phyloP scores from a whole-genome alignment of 345 rosid species.

The Isatis tinctoria region DNA sequence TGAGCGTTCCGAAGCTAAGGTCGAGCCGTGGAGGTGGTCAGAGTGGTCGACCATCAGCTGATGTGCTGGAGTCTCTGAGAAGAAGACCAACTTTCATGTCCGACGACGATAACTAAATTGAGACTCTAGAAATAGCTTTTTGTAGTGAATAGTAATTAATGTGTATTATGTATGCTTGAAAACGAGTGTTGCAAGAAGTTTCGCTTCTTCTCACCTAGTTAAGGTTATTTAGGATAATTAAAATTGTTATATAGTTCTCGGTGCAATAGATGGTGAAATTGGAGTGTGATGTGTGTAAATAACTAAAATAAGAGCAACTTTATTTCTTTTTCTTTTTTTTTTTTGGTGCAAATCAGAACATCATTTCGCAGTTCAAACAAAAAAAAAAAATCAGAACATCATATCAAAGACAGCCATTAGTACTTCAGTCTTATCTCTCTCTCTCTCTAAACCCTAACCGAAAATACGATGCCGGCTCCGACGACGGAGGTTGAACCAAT shows the following conservation, averaged over 20 bases:
- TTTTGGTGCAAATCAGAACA: too few relatives aligned
- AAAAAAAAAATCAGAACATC: not conserved
- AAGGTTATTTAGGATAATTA: too few relatives aligned
- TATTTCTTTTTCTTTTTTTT: too few relatives aligned
- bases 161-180: not conserved
- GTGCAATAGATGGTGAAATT: too few relatives aligned
- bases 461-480: slow-evolving; percentile 42
- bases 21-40: slow-evolving; percentile 34
- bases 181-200: not conserved
- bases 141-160: not conserved
- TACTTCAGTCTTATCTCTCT: not conserved
- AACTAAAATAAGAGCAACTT: too few relatives aligned
- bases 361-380: too few relatives aligned
- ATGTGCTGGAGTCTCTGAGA: slow-evolving; percentile 75
- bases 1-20: slow-evolving; percentile 71
- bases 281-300: too few relatives aligned
- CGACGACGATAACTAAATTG: slow-evolving; percentile 53
- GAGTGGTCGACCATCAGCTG: slow-evolving; percentile 43
- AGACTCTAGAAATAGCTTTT: not conserved
- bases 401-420: not conserved
- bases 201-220: not conserved
- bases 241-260: too few relatives aligned
- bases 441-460: slow-evolving; percentile 27
- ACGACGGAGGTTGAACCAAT: slow-evolving; percentile 74
- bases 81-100: slow-evolving; percentile 59